Evolutionary conservation across 768 basidiomycete genomes (phyloP), one percentile per base, ranked within the genome.

Genomic region (Termitomyces sp.): DNA sequence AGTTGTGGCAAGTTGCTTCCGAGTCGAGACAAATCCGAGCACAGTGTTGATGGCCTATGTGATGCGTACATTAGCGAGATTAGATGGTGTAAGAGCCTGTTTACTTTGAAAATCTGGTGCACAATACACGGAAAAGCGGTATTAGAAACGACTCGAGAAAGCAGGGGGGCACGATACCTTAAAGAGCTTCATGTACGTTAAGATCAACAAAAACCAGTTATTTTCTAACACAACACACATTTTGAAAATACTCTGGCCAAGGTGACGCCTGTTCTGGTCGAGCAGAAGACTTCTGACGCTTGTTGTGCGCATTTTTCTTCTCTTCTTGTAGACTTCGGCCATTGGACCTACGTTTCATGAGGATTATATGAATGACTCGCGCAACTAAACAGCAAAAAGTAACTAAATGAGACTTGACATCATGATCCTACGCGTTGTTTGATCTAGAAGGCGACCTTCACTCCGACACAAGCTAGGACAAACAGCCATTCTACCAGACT

Each of bases 1-100:
- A 0, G 90, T 94, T 7, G 83, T 85, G 7, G 91, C 88, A 35
- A 95, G 69, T 60, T 89, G 83, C 61, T 90, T 89, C 59, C 90
- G 78, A 0, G 90, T 85, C 2, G 90, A 89, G 40, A 92, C 79
- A 64, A 96, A 96, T 0, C 89, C 92, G 41, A 94, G 79, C 4
- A 96, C 90, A 14, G 92, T 91, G 63, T 94, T 95, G 47, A 95
- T 73, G 10, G 92, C 90, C 90, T 95, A 55, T 95, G 56, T 17
- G 9, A 31, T 11, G 49, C 3, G 31, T 38, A 23, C 30, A 17
- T 38, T 43, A 14, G 51, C 6, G 53, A 47, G 17, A 49, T 41
- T 12, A 30, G 37, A 17, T 38, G 2, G 40, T 31, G 47, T 26
- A 35, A 49, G 31, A 30, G 6, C 11, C 21, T 46, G 30, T 17